phyloP scores from a whole-genome alignment of 768 basidiomycete genomes.

The Lentinula aciculospora region DNA sequence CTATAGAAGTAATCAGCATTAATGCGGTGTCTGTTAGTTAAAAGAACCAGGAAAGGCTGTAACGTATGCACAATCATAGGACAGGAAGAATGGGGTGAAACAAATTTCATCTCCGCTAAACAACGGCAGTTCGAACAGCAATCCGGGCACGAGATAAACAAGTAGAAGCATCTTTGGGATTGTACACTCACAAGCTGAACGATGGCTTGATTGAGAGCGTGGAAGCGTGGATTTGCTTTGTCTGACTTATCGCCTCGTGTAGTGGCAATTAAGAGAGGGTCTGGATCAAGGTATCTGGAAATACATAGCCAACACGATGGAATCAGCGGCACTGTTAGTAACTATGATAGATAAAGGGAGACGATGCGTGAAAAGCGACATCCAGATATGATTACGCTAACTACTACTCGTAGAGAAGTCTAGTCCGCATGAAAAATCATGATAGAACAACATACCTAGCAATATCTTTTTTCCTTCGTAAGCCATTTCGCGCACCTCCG shows the following conservation, averaged over 20 bases:
- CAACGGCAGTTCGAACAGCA: neutral
- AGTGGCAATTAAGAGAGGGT: conserved; percentile 77
- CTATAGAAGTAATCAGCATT: conserved; percentile 29
- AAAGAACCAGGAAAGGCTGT: no score
- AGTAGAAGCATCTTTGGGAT: neutral
- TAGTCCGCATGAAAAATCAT: neutral
- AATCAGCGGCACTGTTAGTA: neutral
- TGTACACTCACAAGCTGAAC: conserved; percentile 76
- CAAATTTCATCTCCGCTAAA: neutral
- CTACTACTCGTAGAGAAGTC: no score
- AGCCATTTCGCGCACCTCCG: conserved; percentile 63
- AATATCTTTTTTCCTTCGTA: conserved; percentile 71
- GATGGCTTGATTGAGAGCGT: conserved; percentile 90
- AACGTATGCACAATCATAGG: neutral
- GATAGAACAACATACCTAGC: conserved; percentile 50
- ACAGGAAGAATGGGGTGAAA: neutral
- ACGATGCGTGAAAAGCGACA: no score
- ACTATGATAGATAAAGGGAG: neutral
- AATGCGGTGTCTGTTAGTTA: neutral
- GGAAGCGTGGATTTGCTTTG: conserved; percentile 72
- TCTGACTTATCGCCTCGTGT: conserved; percentile 54
- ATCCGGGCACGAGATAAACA: neutral
- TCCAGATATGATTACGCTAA: no score
- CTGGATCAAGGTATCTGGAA: conserved; percentile 86
- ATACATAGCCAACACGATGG: conserved; percentile 4